Conservation (phyloP, 2,329 filamentous ascomycete species). For the Aspergillus neoniger region DNA sequence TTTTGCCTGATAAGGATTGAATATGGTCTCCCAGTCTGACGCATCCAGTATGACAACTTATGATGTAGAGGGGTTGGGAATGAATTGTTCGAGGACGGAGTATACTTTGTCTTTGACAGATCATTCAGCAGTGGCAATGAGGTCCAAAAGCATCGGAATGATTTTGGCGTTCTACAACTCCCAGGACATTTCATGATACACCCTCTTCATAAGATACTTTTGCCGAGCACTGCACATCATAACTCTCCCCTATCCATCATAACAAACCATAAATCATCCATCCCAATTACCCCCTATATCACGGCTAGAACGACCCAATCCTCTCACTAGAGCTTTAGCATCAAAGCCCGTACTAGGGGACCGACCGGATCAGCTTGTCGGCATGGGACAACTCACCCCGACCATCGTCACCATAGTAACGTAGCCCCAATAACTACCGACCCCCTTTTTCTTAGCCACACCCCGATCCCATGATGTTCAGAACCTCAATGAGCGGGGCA, state of each 20-base stretch:
- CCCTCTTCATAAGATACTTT: too few relatives aligned
- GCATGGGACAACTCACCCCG: not conserved
- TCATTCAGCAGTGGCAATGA: not conserved
- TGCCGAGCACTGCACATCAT: too few relatives aligned
- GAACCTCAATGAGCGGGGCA: not conserved
- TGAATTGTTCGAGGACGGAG: not conserved
- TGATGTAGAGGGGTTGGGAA: not conserved
- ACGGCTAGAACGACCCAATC: not conserved
- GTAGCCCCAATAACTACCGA: not conserved
- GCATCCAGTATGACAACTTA: constrained; percentile 2
- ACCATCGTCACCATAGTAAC: not conserved
- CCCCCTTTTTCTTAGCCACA: not conserved
- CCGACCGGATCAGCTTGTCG: too few relatives aligned
- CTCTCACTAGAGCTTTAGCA: not conserved
- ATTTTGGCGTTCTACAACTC: too few relatives aligned
- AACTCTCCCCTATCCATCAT: too few relatives aligned
- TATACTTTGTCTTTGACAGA: not conserved
- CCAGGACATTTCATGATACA: too few relatives aligned
- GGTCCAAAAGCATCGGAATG: too few relatives aligned
- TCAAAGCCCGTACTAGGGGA: too few relatives aligned
- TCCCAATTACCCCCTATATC: not conserved
- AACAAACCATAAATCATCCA: not conserved
- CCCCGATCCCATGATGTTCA: not conserved
- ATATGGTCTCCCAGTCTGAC: not conserved
- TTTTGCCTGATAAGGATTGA: constrained; percentile 6